Evolutionary conservation across 192 early-diverging fungal genomes (phyloP).

Genomic region (Polychytrium aggregatum): DNA sequence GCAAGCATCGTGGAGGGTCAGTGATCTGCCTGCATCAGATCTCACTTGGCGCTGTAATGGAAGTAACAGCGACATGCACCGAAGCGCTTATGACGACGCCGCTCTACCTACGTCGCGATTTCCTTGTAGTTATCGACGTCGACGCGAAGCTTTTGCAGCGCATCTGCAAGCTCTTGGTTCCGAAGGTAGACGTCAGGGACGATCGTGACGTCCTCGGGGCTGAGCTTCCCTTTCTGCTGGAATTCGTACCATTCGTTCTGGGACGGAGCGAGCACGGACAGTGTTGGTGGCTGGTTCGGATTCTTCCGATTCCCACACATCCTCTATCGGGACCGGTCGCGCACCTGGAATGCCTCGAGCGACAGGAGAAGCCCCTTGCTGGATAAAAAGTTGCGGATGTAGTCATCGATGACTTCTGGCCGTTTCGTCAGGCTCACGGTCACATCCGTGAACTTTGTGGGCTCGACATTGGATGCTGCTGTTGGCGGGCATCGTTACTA

Average conservation of each 20-base stretch:
- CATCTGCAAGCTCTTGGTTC: slow-evolving; percentile 39
- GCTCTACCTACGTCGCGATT: slow-evolving; percentile 45
- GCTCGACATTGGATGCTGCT: too few relatives aligned
- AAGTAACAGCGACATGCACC: too few relatives aligned
- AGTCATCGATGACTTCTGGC: slow-evolving; percentile 50
- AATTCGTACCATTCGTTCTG: slow-evolving; percentile 53
- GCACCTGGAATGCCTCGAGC: slow-evolving; percentile 46
- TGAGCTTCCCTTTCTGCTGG: slow-evolving; percentile 31
- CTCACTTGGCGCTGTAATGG: too few relatives aligned
- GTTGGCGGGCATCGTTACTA: too few relatives aligned
- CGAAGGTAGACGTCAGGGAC: slow-evolving; percentile 47
- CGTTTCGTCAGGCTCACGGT: slow-evolving; percentile 21
- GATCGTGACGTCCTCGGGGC: slow-evolving; percentile 26
- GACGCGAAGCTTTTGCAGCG: slow-evolving; percentile 28
- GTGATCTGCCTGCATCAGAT: too few relatives aligned
- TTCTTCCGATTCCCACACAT: background rate
- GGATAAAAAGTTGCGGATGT: slow-evolving; percentile 41
- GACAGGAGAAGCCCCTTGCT: slow-evolving; percentile 35
- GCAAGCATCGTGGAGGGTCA: too few relatives aligned
- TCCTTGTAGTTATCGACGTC: slow-evolving; percentile 47
- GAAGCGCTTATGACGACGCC: too few relatives aligned
- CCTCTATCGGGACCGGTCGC: background rate
- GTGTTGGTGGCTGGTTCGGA: too few relatives aligned
- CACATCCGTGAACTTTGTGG: slow-evolving; percentile 14
- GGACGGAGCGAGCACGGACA: too few relatives aligned